Base-by-base conservation (phyloP, 441 rosid genomes). In the Populus tomentosa region DNA sequence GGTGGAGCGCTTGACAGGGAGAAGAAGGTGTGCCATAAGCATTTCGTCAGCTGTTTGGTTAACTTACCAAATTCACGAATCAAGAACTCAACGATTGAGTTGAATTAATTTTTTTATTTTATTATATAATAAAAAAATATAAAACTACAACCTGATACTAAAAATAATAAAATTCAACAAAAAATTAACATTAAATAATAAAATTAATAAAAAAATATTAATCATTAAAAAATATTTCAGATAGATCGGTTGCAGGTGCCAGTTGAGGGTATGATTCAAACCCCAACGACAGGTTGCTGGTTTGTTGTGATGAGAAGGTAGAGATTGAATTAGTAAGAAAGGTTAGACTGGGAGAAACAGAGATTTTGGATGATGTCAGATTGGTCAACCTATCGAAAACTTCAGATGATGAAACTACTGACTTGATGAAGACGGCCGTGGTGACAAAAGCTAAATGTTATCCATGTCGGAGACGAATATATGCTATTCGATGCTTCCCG, bases 21-120 rank as follows among this genome's bases (percentile, higher is more conserved):
- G 99, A 93, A 36, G 99, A 95, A 66, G 97, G 96, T n/a, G 86
- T 78, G 7, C 99, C 99, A 33, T 95, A 91, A 0, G 98, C 99
- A 75, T 92, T 93, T 77, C 95, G 77, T 71, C 90, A 84, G 80
- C 87, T 93, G 81, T 87, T 95, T 75, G 0, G 1, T 32, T 32
- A 32, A 4, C 1, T 6, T 32, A 5, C 0, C 0, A 32, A 5
- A 32, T 0, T 32, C 5, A 0, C n/a, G n/a, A n/a, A n/a, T n/a
- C n/a, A 32, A 4, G 1, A 0, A 32, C 1, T 32, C 32, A 0
- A n/a, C n/a, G n/a, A 30, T 30, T 32, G 0, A 5, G 0, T 32
- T 32, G 0, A 32, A 32, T 32, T 32, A n/a, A 32, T 0, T 32
- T 30, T 5, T 32, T 32, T 32, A 32, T 32, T 32, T 32, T 32